phyloP scores from a whole-genome alignment of 306 rosid genomes.

The Corylus americana region DNA sequence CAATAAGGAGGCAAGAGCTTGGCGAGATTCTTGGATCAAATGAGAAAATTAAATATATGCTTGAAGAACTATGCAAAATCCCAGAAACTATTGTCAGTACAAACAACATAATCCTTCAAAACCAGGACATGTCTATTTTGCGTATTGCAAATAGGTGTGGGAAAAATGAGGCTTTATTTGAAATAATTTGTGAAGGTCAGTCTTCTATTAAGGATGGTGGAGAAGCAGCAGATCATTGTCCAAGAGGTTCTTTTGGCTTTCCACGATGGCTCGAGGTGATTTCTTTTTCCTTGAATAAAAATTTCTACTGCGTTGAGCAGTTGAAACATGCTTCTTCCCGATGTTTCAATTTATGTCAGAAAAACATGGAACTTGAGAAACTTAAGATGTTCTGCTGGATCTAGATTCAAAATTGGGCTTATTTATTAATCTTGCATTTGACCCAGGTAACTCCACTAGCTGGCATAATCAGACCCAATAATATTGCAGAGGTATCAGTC shows the following conservation, averaged over 20 bases:
- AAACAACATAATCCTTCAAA: conserved; percentile 90
- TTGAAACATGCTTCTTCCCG: background rate
- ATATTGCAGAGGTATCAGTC: conserved; percentile 76
- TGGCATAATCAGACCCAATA: conserved; percentile 77
- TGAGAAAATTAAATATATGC: conserved; percentile 54
- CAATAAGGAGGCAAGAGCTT: conserved; percentile 83
- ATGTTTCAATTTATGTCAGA: background rate
- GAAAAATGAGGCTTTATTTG: conserved; percentile 62
- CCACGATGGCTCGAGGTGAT: conserved; percentile 98
- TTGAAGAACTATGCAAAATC: conserved; percentile 63
- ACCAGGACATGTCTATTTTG: conserved; percentile 77
- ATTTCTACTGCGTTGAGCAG: background rate
- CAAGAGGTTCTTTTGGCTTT: conserved; percentile 85
- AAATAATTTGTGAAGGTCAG: conserved; percentile 82
- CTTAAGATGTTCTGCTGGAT: background rate
- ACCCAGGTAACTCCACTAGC: conserved; percentile 80
- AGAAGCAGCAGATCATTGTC: conserved; percentile 51
- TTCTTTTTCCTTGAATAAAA: conserved; percentile 29
- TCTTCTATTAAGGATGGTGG: conserved; percentile 51
- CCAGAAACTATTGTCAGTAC: conserved; percentile 96
- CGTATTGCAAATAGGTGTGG: conserved; percentile 80
- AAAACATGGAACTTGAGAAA: background rate
- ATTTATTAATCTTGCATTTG: conserved; percentile 26
- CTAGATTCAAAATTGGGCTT: background rate
- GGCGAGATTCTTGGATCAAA: conserved; percentile 79